A percentile compares a stretch with the other conserved stretches of the same genome.
Conservation (phyloP, 106 monocot species). For the Dendrobium nobile region DNA sequence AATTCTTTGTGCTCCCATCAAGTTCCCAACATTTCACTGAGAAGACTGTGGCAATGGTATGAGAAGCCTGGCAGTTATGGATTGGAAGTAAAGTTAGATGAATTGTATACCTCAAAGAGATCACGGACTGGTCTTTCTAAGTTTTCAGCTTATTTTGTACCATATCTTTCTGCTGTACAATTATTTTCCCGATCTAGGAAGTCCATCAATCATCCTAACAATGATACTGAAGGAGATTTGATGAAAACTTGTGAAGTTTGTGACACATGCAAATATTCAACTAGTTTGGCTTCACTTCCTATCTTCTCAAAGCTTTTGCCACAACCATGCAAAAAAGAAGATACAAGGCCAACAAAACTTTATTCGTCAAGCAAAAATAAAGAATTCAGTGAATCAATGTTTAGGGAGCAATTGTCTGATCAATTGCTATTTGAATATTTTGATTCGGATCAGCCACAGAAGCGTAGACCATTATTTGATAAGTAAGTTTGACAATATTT, state of each 20-base stretch:
- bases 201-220: not conserved
- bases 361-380: constrained; percentile 18
- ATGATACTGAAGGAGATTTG: constrained; percentile 3
- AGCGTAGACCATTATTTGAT: constrained; percentile 53
- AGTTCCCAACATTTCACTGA: constrained; percentile 38
- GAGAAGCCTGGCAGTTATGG: constrained; percentile 82
- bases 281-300: constrained; percentile 24
- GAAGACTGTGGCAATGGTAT: constrained; percentile 79
- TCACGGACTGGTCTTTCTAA: constrained; percentile 12
- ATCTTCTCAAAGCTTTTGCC: constrained; percentile 43
- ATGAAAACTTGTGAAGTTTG: constrained; percentile 5
- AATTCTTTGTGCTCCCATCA: constrained; percentile 28
- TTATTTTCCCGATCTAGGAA: constrained; percentile 34
- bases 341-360: not conserved
- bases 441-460: constrained; percentile 72
- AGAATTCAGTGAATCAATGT: not conserved
- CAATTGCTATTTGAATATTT: constrained; percentile 90
- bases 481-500: constrained; percentile 44
- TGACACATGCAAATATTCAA: constrained; percentile 1
- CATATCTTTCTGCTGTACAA: constrained; percentile 90
- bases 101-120: constrained; percentile 20
- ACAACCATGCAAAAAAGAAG: constrained; percentile 11
- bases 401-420: not conserved
- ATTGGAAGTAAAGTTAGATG: constrained; percentile 62
- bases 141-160: constrained; percentile 77